Percentiles rank a stretch among this genome's conserved stretches.
phyloP scores from a whole-genome alignment of 2,329 filamentous ascomycete species.

The Epichloe sylvatica region DNA sequence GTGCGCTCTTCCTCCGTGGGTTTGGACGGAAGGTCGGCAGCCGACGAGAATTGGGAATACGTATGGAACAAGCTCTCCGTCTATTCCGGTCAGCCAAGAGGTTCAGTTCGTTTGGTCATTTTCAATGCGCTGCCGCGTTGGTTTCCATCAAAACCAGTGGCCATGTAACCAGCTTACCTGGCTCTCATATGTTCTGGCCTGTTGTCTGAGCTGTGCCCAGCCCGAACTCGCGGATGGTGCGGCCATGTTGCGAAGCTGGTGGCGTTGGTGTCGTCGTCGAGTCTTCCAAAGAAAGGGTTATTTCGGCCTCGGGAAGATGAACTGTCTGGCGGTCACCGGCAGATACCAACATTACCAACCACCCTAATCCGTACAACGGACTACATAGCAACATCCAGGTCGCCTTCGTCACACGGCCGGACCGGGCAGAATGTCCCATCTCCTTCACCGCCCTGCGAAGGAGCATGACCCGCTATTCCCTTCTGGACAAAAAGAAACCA shows the following conservation, averaged over 20 bases:
- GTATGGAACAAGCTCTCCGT: slow-evolving; percentile 72
- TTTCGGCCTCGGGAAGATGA: neutral
- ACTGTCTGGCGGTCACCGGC: neutral
- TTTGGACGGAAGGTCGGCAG: slow-evolving; percentile 64
- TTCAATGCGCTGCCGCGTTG: neutral
- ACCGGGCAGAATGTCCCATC: neutral
- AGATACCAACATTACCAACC: neutral
- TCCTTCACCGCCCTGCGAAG: neutral
- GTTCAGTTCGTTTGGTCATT: neutral
- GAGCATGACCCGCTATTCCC: neutral
- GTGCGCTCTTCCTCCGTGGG: slow-evolving; percentile 72
- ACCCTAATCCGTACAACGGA: neutral
- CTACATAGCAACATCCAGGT: neutral
- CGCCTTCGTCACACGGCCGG: neutral
- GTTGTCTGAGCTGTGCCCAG: slow-evolving; percentile 91
- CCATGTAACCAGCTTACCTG: slow-evolving; percentile 45
- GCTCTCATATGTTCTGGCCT: slow-evolving; percentile 75
- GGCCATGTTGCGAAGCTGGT: slow-evolving; percentile 28
- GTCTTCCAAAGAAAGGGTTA: neutral
- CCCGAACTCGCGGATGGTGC: slow-evolving; percentile 44
- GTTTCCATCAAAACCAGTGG: neutral
- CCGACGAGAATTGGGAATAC: slow-evolving; percentile 82
- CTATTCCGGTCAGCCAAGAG: slow-evolving; percentile 28
- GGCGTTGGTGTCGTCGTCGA: neutral
- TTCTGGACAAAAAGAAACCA: slow-evolving; percentile 2